Evolutionary conservation across 345 rosid genomes (phyloP), one percentile per base, ranked within the genome.

Genomic region (Cardamine resedifolia): DNA sequence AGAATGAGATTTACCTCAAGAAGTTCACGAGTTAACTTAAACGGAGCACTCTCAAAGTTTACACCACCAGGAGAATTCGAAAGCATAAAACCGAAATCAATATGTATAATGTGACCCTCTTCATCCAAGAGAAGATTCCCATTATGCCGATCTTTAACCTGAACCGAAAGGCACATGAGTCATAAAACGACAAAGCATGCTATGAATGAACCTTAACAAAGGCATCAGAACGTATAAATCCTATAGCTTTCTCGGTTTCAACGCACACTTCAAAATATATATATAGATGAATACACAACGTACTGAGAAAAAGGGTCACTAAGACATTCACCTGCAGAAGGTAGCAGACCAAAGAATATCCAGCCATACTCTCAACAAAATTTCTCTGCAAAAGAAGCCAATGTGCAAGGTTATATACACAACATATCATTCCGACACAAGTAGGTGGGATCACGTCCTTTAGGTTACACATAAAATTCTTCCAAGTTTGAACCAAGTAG

Each of bases 41-140:
- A 92, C 9, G 99, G 99, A 31, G 99, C 99, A 78, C 98, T 96
- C 85, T 96, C 98, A 78, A 96, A 96, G 79, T 96, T 96, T 69
- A 96, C 99, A 80, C 98, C 96, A 33, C 99, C 98, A 70, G 99
- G 99, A 60, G 99, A 92, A 81, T 96, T 96, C 16, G 99, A 92
- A 66, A 96, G 98, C 97, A 96, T 92, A 77, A 96, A 96, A 38
- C 98, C 99, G 70, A 96, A 96, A 86, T 96, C 98, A 69, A 96
- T 96, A 76, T 96, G 99, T 80, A 96, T 96, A 66, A 96, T 87
- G 71, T 96, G 99, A 75, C 99, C 99, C 59, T 96, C 97, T 84
- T 96, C 98, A 78, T 92, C 99, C 84, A 92, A 49, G 61, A 96
- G 84, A 62, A 96, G 85, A 78, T 96, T 96, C 55, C 99, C 99